These are phyloP conservation scores for Thermomucor indicae-seudaticae DNA, from an alignment of 371 early-diverging fungal species.

Conservation along the genomic window DNA sequence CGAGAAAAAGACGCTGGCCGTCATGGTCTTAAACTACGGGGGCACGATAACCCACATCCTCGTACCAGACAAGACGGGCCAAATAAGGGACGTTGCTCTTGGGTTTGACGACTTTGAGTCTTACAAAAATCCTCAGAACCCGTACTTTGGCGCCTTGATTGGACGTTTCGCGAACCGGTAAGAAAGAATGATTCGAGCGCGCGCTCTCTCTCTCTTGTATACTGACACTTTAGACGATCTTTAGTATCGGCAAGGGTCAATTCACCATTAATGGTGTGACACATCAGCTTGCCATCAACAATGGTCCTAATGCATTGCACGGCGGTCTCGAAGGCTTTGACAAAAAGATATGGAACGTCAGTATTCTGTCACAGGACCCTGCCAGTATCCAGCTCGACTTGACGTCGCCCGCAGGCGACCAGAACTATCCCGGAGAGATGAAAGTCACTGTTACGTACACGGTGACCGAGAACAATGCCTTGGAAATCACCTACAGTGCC, in stretches of 20 bases:
- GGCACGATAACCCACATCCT: conserved; percentile 40
- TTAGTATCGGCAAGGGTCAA: conserved; percentile 37
- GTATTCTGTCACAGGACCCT: conserved; percentile 32
- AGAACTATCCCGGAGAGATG: conserved; percentile 42
- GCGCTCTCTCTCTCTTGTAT: not conserved
- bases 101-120: conserved; percentile 43
- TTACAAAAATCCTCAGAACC: conserved; percentile 34
- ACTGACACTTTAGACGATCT: not conserved
- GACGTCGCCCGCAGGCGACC: conserved; percentile 43
- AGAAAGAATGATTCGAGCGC: not conserved
- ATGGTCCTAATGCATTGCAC: conserved; percentile 40
- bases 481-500: conserved; percentile 32
- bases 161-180: conserved; percentile 51
- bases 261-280: conserved; percentile 36
- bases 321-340: conserved; percentile 48
- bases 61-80: conserved; percentile 41
- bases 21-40: conserved; percentile 46
- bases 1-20: conserved; percentile 34
- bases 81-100: conserved; percentile 38
- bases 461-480: conserved; percentile 29
- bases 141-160: conserved; percentile 45
- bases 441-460: conserved; percentile 36
- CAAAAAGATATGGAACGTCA: conserved; percentile 35
- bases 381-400: conserved; percentile 39
- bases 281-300: conserved; percentile 30